Conservation (phyloP, 116 monocot genomes). For the Papilionanthe hybrid region DNA sequence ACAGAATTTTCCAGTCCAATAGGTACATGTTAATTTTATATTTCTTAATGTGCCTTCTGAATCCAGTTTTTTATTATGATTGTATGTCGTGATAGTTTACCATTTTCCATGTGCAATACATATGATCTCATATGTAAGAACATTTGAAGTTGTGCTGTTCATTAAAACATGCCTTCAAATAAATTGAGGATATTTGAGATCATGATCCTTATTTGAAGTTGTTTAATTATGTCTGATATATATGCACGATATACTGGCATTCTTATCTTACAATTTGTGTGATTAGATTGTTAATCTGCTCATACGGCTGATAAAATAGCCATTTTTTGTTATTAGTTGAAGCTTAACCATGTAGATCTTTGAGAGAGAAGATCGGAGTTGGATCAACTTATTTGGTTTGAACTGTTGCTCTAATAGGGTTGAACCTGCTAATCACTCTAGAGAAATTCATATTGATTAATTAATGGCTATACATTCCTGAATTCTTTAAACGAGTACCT, state of each 20-base stretch:
- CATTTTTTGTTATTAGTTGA: not conserved
- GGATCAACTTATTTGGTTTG: too few relatives aligned
- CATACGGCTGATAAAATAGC: not conserved
- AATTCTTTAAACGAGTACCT: not conserved
- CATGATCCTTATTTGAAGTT: not conserved
- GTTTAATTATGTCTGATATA: not conserved
- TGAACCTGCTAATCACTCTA: not conserved
- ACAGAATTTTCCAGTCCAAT: slow-evolving; percentile 10
- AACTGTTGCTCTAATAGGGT: not conserved
- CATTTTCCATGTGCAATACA: not conserved
- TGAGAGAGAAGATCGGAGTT: too few relatives aligned
- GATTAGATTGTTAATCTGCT: not conserved
- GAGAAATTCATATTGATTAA: not conserved
- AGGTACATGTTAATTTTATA: slow-evolving; percentile 22
- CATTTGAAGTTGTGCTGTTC: not conserved
- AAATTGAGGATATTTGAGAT: not conserved
- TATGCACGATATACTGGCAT: not conserved
- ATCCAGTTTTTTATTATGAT: not conserved
- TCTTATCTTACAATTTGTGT: not conserved
- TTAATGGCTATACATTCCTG: not conserved
- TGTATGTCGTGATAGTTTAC: not conserved
- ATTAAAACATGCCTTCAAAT: not conserved
- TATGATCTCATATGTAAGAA: not conserved
- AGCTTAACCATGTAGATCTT: not conserved
- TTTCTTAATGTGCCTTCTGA: slow-evolving; percentile 20